Evolutionary conservation across 139 green algal species (phyloP).

Genomic region (Yamagishiella unicocca): DNA sequence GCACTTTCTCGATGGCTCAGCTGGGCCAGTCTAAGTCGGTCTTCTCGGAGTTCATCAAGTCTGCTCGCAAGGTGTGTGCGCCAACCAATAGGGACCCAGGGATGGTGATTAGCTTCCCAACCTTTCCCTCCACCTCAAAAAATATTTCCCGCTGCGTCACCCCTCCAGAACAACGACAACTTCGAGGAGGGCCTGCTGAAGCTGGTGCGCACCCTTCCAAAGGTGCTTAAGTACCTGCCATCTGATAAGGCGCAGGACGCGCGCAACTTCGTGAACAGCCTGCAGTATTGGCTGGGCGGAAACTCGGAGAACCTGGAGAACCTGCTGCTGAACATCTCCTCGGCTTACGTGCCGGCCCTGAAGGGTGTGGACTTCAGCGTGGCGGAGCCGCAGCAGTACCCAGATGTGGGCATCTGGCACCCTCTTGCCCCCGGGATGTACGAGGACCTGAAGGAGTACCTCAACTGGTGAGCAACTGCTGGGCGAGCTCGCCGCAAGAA

Average conservation of each 20-base stretch:
- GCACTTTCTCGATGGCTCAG: slow-evolving; percentile 97
- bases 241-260: slow-evolving; percentile 85
- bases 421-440: slow-evolving; percentile 91
- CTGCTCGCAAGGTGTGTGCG: slow-evolving; percentile 54
- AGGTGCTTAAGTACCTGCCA: slow-evolving; percentile 88
- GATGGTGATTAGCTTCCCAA: no score
- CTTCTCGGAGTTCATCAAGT: slow-evolving; percentile 97
- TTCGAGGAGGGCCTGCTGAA: slow-evolving; percentile 99
- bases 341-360: slow-evolving; percentile 89
- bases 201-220: slow-evolving; percentile 92
- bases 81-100: no score
- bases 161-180: slow-evolving; percentile 90
- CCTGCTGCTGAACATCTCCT: slow-evolving; percentile 91
- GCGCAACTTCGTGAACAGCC: slow-evolving; percentile 90
- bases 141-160: no score
- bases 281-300: slow-evolving; percentile 99
- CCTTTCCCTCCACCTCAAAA: neutral
- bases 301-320: slow-evolving; percentile 99
- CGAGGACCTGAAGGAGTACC: slow-evolving; percentile 99
- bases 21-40: slow-evolving; percentile 96
- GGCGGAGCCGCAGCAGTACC: slow-evolving; percentile 89
- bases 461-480: slow-evolving; percentile 97
- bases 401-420: slow-evolving; percentile 99
- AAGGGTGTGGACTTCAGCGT: slow-evolving; percentile 84
- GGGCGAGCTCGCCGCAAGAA: no score